These are phyloP conservation scores for Camelina sativa DNA, from an alignment of 345 rosid genomes.

Conservation along the genomic window DNA sequence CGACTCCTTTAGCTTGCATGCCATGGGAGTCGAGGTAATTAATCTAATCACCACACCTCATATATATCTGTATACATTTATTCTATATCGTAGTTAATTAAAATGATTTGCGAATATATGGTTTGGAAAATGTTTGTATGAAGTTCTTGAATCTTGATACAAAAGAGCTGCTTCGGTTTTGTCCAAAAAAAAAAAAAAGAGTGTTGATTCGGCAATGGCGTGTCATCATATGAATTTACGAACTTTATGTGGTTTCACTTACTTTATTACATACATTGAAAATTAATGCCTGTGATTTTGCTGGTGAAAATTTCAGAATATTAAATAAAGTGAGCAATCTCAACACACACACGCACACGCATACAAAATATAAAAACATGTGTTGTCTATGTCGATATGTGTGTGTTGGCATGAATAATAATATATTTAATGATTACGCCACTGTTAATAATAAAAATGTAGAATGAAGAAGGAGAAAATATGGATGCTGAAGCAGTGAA, in stretches of 20 bases:
- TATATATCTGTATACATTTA: not conserved
- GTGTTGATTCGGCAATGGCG: not conserved
- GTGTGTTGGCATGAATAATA: conserved; percentile 20
- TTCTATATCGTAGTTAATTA: not conserved
- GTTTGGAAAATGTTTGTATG: not conserved
- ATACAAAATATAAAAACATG: conserved; percentile 32
- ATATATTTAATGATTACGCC: conserved; percentile 13
- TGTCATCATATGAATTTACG: conserved; percentile 7
- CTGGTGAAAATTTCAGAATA: not conserved
- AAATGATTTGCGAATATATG: not conserved
- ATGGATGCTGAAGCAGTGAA: conserved; percentile 74
- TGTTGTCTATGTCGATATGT: conserved; percentile 21
- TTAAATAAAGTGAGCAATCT: conserved; percentile 14
- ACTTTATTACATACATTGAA: not conserved
- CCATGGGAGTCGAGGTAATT: conserved; percentile 76
- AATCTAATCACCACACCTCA: not conserved
- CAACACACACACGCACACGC: conserved; percentile 21
- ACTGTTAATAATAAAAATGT: conserved; percentile 34
- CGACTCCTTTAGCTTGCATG: conserved; percentile 71
- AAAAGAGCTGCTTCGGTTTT: not conserved
- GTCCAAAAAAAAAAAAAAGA: too few species aligned
- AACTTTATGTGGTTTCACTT: conserved; percentile 9
- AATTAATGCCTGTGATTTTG: conserved; percentile 3
- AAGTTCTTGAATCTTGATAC: conserved; percentile 15
- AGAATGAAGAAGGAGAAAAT: conserved; percentile 66